Conservation (phyloP, 225 moss, liverwort and hornwort genomes). For the Asterella californica region DNA sequence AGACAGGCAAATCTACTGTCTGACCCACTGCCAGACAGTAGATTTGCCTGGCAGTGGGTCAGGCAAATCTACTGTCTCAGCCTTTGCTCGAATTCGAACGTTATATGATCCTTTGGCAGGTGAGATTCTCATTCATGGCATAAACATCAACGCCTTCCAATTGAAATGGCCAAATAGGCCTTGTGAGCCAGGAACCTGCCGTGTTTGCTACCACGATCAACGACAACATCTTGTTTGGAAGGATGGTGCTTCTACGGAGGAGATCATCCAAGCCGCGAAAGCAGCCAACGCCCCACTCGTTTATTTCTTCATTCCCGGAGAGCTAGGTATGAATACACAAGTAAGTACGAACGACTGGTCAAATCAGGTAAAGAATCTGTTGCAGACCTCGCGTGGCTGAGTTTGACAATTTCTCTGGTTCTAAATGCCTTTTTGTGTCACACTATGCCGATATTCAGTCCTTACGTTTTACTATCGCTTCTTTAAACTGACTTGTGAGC, state of each 20-base stretch:
- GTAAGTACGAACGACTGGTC: conserved; percentile 21
- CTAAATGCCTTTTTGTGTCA: too few relatives aligned
- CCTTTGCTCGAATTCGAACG: conserved; percentile 72
- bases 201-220: conserved; percentile 68
- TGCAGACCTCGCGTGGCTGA: too few relatives aligned
- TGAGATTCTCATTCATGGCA: conserved; percentile 58
- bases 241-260: conserved; percentile 59
- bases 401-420: too few relatives aligned
- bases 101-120: conserved; percentile 71
- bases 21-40: too few relatives aligned
- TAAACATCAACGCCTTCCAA: conserved; percentile 64
- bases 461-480: too few relatives aligned
- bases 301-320: conserved; percentile 51
- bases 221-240: conserved; percentile 70
- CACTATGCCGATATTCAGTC: too few relatives aligned
- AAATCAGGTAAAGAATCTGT: background rate
- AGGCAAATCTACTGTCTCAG: conserved; percentile 70
- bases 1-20: too few relatives aligned
- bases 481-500: too few relatives aligned
- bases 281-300: conserved; percentile 67
- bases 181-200: conserved; percentile 84
- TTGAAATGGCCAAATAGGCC: conserved; percentile 82
- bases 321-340: conserved; percentile 79
- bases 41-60: conserved; percentile 71
- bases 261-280: conserved; percentile 58